phyloP scores from a whole-genome alignment of 2,329 filamentous ascomycete species.

The Pseudogymnoascus pannorum region DNA sequence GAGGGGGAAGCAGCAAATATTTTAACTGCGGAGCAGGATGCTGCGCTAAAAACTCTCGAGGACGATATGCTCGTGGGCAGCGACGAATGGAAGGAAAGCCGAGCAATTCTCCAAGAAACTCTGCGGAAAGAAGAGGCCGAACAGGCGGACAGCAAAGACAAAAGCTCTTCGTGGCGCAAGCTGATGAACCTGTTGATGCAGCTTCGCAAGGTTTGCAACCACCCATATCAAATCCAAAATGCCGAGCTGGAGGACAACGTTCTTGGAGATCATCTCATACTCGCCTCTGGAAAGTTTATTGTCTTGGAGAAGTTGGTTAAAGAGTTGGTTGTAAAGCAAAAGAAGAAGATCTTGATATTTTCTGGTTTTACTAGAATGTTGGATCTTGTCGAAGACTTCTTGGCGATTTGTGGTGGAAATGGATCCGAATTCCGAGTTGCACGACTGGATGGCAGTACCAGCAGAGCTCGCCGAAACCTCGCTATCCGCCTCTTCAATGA shows the following conservation, averaged over 20 bases:
- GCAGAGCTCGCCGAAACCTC: slow-evolving; percentile 80
- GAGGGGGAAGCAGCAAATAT: slow-evolving; percentile 25
- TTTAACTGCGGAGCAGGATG: slow-evolving; percentile 29
- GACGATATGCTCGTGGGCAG: slow-evolving; percentile 24
- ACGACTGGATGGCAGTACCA: slow-evolving; percentile 75
- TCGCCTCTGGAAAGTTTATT: slow-evolving; percentile 82
- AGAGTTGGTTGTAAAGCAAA: slow-evolving; percentile 59
- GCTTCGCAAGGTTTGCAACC: slow-evolving; percentile 85
- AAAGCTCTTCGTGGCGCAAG: slow-evolving; percentile 37
- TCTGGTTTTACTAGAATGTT: slow-evolving; percentile 89
- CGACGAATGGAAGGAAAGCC: slow-evolving; percentile 40
- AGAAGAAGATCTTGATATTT: slow-evolving; percentile 82
- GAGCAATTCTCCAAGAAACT: slow-evolving; percentile 36
- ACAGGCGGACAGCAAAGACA: slow-evolving; percentile 14
- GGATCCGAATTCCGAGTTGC: slow-evolving; percentile 65
- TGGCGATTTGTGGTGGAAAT: slow-evolving; percentile 40
- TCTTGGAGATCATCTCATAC: slow-evolving; percentile 72
- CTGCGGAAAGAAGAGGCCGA: slow-evolving; percentile 27
- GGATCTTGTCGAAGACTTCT: slow-evolving; percentile 84
- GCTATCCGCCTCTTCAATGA: slow-evolving; percentile 93
- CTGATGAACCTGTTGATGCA: slow-evolving; percentile 94
- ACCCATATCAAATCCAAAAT: slow-evolving; percentile 54
- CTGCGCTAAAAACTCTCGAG: slow-evolving; percentile 30
- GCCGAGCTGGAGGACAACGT: slow-evolving; percentile 42
- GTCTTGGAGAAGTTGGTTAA: slow-evolving; percentile 78